Evolutionary conservation across 1,284 basidiomycete species (phyloP), one percentile per base, ranked within the genome.

Genomic region (Jaminaea rosea): DNA sequence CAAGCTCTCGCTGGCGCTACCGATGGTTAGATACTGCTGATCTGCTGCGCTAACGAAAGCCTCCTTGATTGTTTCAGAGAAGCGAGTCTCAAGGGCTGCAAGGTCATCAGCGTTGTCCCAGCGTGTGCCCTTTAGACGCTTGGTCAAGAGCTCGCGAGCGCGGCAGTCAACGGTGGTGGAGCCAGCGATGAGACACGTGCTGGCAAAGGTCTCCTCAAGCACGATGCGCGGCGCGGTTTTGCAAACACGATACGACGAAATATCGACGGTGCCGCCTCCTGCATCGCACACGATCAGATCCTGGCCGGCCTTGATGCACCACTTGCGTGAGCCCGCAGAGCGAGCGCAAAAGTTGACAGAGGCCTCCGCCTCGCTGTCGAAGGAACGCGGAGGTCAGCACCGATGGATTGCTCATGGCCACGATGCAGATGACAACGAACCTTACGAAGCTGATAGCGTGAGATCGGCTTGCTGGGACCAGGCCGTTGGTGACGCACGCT

Each of bases 281-380:
- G 49, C 49, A 49, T 50, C 49, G 46, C 49, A 50, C 13, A 50
- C 49, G 21, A 50, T 46, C 13, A 50, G 21, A n/a, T 50, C n/a
- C 31, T 50, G 49, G 26, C 49, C 49, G 26, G 23, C 26, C n/a
- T 26, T 26, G 15, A 48, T 23, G 11, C 45, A 19, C 47, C 47
- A 48, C 13, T 44, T 34, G 45, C 26, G 17, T 23, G 47, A 21
- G 11, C 37, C 47, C 15, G 47, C 13, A 4, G 23, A 36, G 37
- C 46, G 47, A 44, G 47, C 29, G 23, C 47, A 48, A 29, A 41
- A 53, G 32, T 47, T 34, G 24, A 53, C 49, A 17, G 23, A 27
- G n/a, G 51, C 51, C 42, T 53, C 51, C 1, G 51, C 51, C 31
- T 53, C 51, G 5, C 36, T 48, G 17, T 49, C 51, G 26, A 53